These are phyloP conservation scores for Buxus sempervirens DNA, from an alignment of 164 flowering plant genomes.

Conservation along the genomic window DNA sequence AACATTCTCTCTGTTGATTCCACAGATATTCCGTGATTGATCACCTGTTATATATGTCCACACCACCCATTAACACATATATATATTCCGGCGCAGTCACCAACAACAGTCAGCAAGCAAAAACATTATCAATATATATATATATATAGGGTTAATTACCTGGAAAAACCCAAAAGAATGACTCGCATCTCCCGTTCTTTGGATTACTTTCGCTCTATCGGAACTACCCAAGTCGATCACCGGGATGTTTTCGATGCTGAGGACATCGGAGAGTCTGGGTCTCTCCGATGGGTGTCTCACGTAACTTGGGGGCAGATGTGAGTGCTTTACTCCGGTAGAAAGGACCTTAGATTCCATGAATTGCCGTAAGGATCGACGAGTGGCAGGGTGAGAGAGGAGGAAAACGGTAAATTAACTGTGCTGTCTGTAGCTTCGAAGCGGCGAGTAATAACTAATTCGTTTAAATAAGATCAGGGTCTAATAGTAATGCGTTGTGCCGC, in stretches of 20 bases:
- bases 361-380: not conserved
- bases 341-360: slow-evolving; percentile 38
- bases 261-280: slow-evolving; percentile 57
- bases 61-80: too few species aligned
- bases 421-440: too few species aligned
- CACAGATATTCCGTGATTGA: slow-evolving; percentile 56
- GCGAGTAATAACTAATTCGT: too few species aligned
- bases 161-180: slow-evolving; percentile 53
- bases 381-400: too few species aligned
- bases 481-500: too few species aligned
- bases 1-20: slow-evolving; percentile 42
- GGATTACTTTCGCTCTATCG: slow-evolving; percentile 25
- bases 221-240: slow-evolving; percentile 43
- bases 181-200: slow-evolving; percentile 52
- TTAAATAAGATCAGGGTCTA: too few species aligned
- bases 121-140: too few species aligned
- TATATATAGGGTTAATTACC: slow-evolving; percentile 40
- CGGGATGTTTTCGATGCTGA: slow-evolving; percentile 39
- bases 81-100: too few species aligned
- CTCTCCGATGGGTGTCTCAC: slow-evolving; percentile 66
- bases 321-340: slow-evolving; percentile 31
- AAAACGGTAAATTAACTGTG: too few species aligned
- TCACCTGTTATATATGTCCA: slow-evolving; percentile 41
- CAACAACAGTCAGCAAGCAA: too few species aligned
- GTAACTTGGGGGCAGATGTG: slow-evolving; percentile 42